These are phyloP conservation scores for Eucalyptus melliodora DNA, from an alignment of 345 rosid genomes.

Conservation along the genomic window DNA sequence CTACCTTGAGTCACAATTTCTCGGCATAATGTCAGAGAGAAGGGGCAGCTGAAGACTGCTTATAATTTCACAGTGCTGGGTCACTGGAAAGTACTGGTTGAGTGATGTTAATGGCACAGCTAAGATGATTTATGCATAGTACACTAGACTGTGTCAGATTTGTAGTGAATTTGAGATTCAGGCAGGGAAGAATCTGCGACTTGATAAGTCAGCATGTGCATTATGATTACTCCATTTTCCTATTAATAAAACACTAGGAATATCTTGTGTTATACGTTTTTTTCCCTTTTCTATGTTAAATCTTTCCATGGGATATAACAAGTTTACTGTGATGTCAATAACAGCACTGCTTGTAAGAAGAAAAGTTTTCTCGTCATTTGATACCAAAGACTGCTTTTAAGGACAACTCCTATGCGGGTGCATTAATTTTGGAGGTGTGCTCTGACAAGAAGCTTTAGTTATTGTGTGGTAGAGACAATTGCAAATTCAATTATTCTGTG, in stretches of 20 bases:
- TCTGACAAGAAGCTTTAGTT: neutral
- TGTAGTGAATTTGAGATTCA: neutral
- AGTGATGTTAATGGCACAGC: neutral
- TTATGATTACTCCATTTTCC: neutral
- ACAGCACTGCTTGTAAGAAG: slow-evolving; percentile 17
- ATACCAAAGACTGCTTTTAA: slow-evolving; percentile 78
- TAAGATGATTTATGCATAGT: neutral
- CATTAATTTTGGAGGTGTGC: slow-evolving; percentile 86
- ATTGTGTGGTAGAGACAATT: neutral
- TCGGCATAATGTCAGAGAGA: neutral
- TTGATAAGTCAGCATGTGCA: neutral
- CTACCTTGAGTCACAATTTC: neutral
- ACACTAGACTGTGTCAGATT: neutral
- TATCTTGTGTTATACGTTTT: neutral
- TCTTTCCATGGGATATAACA: neutral
- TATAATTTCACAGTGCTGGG: neutral
- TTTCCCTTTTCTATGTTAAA: neutral
- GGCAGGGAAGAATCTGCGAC: neutral
- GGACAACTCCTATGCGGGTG: slow-evolving; percentile 84
- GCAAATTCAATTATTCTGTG: neutral
- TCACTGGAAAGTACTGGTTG: neutral
- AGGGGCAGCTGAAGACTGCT: neutral
- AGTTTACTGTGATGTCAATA: neutral
- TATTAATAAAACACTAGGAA: neutral
- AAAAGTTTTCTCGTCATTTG: slow-evolving; percentile 82